Base-by-base conservation (phyloP, 192 early-diverging fungal genomes). In the Rhizophagus sp. region DNA sequence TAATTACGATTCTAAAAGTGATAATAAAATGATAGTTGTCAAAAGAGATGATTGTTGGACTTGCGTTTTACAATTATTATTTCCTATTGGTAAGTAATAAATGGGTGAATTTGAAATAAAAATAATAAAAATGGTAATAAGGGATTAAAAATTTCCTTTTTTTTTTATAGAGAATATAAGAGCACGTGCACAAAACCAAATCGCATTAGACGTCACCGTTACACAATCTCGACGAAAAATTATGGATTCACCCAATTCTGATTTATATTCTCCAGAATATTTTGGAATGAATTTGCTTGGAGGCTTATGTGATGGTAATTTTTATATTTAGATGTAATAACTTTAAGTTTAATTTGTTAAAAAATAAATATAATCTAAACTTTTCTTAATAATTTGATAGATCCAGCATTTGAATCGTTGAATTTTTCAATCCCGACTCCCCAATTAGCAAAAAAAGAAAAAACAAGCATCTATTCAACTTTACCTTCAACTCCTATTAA, bases 251-350 rank as follows among this genome's bases (percentile, higher is more conserved):
- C 11, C 44, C 4, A 82, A 86, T 33, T 83, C 83, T 22, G 80
- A 84, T 66, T 84, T 88, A 69, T 90, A 90, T 80, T 86, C 88
- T 30, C 41, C 79, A 9, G 86, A 89, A 11, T 81, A 84, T 61
- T 90, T 88, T 81, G 85, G 81, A 25, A 82, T 90, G 25, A 88
- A 90, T 77, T 82, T 90, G 1, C 66, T 90, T 39, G 83, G 83
- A 33, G 89, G 89, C 6, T 70, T 90, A 24, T 70, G 63, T 8
- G 87, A 89, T 76, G 89, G 89, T 89, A 63, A 57, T 22, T 30
- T 10, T 15, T 41, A 41, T 27, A 19, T 19, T 39, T 62, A 5
- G 1, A 49, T 7, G 39, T 41, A 24, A 36, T 61, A 12, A 44
- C 17, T 39, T 17, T 15, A 39, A 39, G n/a, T 67, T 34, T 17